Evolutionary conservation across 2,329 filamentous ascomycete genomes (phyloP).

Genomic region (Passalora sequoiae): DNA sequence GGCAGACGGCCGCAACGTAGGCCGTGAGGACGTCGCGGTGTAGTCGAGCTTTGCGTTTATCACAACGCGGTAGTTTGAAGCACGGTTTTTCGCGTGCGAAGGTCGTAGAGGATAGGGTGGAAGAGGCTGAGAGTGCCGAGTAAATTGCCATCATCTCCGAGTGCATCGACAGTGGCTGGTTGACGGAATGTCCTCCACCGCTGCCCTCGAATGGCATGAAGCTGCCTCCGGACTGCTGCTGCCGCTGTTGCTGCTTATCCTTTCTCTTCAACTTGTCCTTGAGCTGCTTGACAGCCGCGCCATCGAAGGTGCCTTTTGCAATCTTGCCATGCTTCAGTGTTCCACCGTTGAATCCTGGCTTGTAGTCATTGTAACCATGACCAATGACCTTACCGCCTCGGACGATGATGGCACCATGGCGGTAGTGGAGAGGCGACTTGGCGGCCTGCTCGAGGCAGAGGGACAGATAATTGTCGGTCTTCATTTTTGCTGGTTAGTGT

Average conservation of each 20-base stretch:
- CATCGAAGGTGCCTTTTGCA: constrained; percentile 32
- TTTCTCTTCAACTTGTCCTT: constrained; percentile 32
- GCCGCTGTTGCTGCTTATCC: constrained; percentile 34
- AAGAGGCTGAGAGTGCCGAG: constrained; percentile 45
- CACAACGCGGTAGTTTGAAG: constrained; percentile 45
- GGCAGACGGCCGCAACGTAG: constrained; percentile 44
- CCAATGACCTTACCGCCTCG: constrained; percentile 52
- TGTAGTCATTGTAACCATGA: constrained; percentile 49
- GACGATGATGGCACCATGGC: constrained; percentile 49
- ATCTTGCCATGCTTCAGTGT: constrained; percentile 46
- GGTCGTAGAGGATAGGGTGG: constrained; percentile 39
- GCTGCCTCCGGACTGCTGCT: constrained; percentile 16
- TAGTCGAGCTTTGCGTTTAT: constrained; percentile 46
- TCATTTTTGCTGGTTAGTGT: constrained; percentile 35
- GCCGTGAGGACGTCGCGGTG: constrained; percentile 39
- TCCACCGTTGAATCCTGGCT: constrained; percentile 47
- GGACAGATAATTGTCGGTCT: constrained; percentile 47
- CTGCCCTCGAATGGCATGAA: constrained; percentile 40
- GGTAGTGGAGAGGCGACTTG: constrained; percentile 47
- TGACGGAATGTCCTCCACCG: constrained; percentile 37
- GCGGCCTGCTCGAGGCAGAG: constrained; percentile 51
- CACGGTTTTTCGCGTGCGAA: constrained; percentile 47
- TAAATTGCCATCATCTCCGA: constrained; percentile 55
- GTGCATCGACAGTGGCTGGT: constrained; percentile 48
- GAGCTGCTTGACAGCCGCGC: constrained; percentile 35